phyloP scores from a whole-genome alignment of 257 asterid genomes.

The Phtheirospermum japonicum region DNA sequence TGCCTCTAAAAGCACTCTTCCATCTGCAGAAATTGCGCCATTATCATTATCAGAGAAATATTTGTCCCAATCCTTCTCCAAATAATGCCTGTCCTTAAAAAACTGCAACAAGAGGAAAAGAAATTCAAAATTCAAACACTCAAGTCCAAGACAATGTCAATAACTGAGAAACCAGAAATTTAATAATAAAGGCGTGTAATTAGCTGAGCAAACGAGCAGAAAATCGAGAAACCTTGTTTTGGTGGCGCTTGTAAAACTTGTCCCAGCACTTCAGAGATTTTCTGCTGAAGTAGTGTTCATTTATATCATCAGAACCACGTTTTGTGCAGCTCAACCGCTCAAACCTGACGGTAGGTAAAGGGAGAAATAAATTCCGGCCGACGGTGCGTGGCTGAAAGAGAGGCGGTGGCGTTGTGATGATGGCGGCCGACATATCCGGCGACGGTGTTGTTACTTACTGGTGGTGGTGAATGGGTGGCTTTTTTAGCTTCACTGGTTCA shows the following conservation, averaged over 20 bases:
- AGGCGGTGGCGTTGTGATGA: conserved; percentile 5
- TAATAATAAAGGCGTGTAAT: no score
- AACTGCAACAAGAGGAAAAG: conserved; percentile 43
- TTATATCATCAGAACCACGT: conserved; percentile 10
- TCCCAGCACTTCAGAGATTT: conserved; percentile 52
- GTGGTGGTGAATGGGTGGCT: no score
- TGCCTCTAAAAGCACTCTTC: conserved; percentile 48
- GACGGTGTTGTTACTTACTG: conserved; percentile 3
- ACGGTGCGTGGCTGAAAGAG: not conserved
- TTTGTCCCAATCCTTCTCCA: conserved; percentile 31
- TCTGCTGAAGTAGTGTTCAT: conserved; percentile 46
- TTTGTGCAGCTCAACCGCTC: conserved; percentile 23
- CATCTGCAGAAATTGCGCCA: no score
- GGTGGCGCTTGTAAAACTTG: conserved; percentile 71
- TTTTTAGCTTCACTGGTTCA: no score
- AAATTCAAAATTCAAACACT: conserved; percentile 1
- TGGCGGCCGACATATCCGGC: conserved; percentile 24
- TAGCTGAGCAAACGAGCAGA: not conserved
- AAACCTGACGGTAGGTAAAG: conserved; percentile 13
- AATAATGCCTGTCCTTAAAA: conserved; percentile 77
- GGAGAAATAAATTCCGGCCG: conserved; percentile 13
- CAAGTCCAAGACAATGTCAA: no score
- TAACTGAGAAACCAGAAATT: no score
- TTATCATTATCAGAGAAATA: no score
- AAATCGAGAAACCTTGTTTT: conserved; percentile 53